Evolutionary conservation across 2,329 filamentous ascomycete genomes (phyloP).

Genomic region (Beauveria australis): DNA sequence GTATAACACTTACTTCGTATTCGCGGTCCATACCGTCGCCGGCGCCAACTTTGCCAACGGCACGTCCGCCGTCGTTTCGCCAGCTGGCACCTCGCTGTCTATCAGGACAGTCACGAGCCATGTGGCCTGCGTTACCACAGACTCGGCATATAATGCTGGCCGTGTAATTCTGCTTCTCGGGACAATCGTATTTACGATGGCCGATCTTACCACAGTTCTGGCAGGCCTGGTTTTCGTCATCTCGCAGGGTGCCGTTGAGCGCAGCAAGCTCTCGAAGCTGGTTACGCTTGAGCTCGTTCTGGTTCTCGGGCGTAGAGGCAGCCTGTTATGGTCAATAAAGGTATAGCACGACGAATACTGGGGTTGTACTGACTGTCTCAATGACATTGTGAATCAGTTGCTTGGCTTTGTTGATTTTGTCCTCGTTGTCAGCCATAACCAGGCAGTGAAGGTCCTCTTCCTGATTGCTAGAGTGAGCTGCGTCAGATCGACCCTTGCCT

Average conservation of each 20-base stretch:
- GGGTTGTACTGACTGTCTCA: conserved; percentile 67
- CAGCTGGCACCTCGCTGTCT: conserved; percentile 83
- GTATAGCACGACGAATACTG: not conserved
- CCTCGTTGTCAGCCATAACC: conserved; percentile 99
- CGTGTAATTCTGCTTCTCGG: conserved; percentile 96
- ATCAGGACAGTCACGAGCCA: conserved; percentile 96
- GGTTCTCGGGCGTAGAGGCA: conserved; percentile 94
- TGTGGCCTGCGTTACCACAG: conserved; percentile 95
- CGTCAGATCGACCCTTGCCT: conserved; percentile 97
- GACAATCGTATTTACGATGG: conserved; percentile 97
- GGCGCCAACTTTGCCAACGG: conserved; percentile 60
- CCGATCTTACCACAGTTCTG: conserved; percentile 99
- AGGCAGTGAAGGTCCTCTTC: conserved; percentile 98
- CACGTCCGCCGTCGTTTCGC: conserved; percentile 62
- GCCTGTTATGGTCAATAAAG: conserved; percentile 49
- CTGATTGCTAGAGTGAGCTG: conserved; percentile 98
- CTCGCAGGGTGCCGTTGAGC: conserved; percentile 96
- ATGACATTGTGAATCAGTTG: conserved; percentile 98
- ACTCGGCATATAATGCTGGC: conserved; percentile 98
- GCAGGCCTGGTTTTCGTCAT: conserved; percentile 98
- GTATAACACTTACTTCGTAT: conserved; percentile 66
- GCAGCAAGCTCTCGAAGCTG: conserved; percentile 95
- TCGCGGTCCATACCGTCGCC: conserved; percentile 87
- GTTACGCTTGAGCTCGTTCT: conserved; percentile 98
- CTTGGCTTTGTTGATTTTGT: conserved; percentile 99